Percentiles rank a stretch among this genome's conserved stretches.
Evolutionary conservation across 305 asterid genomes (phyloP).

Genomic region (Rubia occidens): DNA sequence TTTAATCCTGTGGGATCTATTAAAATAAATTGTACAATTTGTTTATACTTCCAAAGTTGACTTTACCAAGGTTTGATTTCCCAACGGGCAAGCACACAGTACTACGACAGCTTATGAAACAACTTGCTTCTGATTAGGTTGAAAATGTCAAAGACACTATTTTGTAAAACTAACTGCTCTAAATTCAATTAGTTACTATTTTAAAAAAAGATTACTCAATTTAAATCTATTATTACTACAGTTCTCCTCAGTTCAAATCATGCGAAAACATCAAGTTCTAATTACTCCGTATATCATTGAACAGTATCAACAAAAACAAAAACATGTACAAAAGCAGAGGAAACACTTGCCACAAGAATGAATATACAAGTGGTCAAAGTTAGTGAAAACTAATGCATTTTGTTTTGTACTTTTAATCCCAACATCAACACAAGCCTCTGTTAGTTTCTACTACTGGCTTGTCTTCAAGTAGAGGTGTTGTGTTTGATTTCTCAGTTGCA

Average conservation of each 20-base stretch:
- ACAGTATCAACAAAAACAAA: neutral
- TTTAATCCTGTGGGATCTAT: too few relatives aligned
- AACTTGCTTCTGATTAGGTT: too few relatives aligned
- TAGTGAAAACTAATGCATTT: neutral
- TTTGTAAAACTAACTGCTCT: too few relatives aligned
- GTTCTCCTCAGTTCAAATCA: too few relatives aligned
- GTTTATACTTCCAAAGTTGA: too few relatives aligned
- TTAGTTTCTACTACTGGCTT: conserved; percentile 25
- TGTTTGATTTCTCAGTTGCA: conserved; percentile 31
- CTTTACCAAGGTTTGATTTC: neutral
- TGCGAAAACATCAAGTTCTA: too few relatives aligned
- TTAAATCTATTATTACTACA: too few relatives aligned
- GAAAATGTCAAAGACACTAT: neutral
- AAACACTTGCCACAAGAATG: neutral
- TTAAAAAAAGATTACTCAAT: too few relatives aligned
- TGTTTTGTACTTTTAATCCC: neutral
- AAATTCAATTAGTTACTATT: too few relatives aligned
- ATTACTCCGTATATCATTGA: too few relatives aligned
- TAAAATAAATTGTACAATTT: too few relatives aligned
- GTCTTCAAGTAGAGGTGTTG: conserved; percentile 64
- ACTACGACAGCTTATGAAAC: too few relatives aligned
- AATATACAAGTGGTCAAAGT: conserved; percentile 13
- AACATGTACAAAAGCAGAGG: neutral
- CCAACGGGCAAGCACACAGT: neutral
- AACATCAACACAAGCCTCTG: conserved; percentile 17